Evolutionary conservation across 106 monocot genomes (phyloP), one percentile per base, ranked within the genome.

Genomic region (Allium fistulosum): DNA sequence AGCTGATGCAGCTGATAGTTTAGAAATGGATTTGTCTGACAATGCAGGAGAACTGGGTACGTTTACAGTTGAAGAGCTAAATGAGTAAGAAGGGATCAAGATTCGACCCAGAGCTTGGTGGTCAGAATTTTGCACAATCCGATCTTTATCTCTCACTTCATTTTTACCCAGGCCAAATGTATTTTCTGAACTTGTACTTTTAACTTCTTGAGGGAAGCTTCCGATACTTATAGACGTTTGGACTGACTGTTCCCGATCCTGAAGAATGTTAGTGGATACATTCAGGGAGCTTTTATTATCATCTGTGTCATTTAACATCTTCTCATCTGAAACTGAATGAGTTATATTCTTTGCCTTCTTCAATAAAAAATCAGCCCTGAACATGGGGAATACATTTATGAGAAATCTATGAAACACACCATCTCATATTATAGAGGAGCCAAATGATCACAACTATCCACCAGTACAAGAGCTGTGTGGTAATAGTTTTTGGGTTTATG

Each of bases 351-450:
- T 99, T 60, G 85, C 87, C 90, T 83, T 87, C 69, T 80, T 90
- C 51, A 99, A 55, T 50, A 87, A 87, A 80, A 71, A 90, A 71
- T 85, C 80, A 77, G 93, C 87, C 76, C 99, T 99, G 79, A 10
- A 78, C 12, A 65, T 15, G 10, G 82, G 28, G 77, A 49, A 37
- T 37, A 37, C 2, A 37, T 37, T 37, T 1, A 37, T 2, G 5
- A 37, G 37, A 37, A 1, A 37, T 37, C 2, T 37, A 37, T 37
- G 37, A 37, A 37, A 37, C 37, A 37, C 37, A 37, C 37, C 37
- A 37, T 2, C 2, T 37, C 37, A 37, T 37, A 37, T 37, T 37
- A 4, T 37, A 37, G 4, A 37, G 37, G 37, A 1, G 37, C 1
- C 37, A 37, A 37, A 37, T 1, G 1, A 37, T 37, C 37, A 37